Conservation (phyloP, 345 rosid species). For the Eucalyptus decipiens region DNA sequence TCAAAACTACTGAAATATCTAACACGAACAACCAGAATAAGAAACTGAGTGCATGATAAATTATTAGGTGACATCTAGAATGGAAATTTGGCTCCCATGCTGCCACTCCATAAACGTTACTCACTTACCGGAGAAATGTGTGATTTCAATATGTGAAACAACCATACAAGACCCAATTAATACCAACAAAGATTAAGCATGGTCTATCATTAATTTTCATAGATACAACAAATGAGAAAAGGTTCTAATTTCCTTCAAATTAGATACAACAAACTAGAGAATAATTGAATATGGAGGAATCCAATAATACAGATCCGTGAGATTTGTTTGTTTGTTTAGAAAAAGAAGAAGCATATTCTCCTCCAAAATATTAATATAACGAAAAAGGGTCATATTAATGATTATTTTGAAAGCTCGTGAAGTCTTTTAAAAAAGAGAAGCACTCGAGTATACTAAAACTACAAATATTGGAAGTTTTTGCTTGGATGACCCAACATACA, state of each 20-base stretch:
- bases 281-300: background rate
- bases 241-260: background rate
- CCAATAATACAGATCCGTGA: background rate
- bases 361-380: background rate
- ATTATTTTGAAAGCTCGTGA: background rate
- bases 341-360: background rate
- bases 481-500: background rate
- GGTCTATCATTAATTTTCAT: background rate
- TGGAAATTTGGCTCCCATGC: background rate
- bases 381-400: background rate
- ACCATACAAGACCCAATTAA: background rate
- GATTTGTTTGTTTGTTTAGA: background rate
- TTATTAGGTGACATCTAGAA: background rate
- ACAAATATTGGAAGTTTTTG: background rate
- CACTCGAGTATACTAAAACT: background rate
- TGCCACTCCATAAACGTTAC: background rate
- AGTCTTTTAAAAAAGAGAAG: background rate
- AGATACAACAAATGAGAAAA: background rate
- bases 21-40: background rate
- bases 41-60: fast-evolving
- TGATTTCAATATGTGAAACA: background rate
- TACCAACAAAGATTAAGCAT: background rate
- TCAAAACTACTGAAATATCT: too few relatives aligned
- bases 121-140: background rate
- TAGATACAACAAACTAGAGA: background rate